Evolutionary conservation across 768 basidiomycete genomes (phyloP).

Genomic region (Amanita pallidorosea): DNA sequence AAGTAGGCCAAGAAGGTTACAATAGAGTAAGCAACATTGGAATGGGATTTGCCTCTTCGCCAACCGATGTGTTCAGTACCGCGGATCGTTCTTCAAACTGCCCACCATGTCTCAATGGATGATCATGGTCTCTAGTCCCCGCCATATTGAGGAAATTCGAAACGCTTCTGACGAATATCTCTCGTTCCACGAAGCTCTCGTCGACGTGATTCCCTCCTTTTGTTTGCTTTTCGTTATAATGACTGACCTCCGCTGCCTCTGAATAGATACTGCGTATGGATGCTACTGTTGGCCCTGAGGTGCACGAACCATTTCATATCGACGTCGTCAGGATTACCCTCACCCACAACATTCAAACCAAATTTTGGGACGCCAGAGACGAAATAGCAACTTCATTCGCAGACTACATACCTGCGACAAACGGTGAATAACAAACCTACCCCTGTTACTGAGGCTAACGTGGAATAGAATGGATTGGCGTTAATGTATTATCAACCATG

Average conservation of each 20-base stretch:
- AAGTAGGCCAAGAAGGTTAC: slow-evolving; percentile 22
- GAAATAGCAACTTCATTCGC: slow-evolving; percentile 14
- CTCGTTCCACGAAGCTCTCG: slow-evolving; percentile 27
- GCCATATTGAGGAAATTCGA: slow-evolving; percentile 34
- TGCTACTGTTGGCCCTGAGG: slow-evolving; percentile 21
- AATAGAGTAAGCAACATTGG: slow-evolving; percentile 12
- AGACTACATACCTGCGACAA: slow-evolving; percentile 8
- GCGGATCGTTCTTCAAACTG: slow-evolving; percentile 27
- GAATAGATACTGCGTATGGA: slow-evolving; percentile 22
- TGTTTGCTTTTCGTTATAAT: neutral
- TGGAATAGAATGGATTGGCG: slow-evolving; percentile 9
- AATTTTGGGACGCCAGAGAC: slow-evolving; percentile 15
- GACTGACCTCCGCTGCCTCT: neutral
- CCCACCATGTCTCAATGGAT: slow-evolving; percentile 33
- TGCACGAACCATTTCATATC: slow-evolving; percentile 15
- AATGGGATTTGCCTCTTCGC: neutral
- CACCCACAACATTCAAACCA: slow-evolving; percentile 16
- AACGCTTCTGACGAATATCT: slow-evolving; percentile 35
- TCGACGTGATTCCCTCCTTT: slow-evolving; percentile 9
- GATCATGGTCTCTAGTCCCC: slow-evolving; percentile 27
- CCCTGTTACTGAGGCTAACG: neutral
- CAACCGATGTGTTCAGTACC: slow-evolving; percentile 10
- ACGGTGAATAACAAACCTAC: neutral
- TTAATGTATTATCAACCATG: slow-evolving; percentile 9
- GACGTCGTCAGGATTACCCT: slow-evolving; percentile 16